phyloP scores from a whole-genome alignment of 306 rosid genomes.

The Trifolium subterraneum region DNA sequence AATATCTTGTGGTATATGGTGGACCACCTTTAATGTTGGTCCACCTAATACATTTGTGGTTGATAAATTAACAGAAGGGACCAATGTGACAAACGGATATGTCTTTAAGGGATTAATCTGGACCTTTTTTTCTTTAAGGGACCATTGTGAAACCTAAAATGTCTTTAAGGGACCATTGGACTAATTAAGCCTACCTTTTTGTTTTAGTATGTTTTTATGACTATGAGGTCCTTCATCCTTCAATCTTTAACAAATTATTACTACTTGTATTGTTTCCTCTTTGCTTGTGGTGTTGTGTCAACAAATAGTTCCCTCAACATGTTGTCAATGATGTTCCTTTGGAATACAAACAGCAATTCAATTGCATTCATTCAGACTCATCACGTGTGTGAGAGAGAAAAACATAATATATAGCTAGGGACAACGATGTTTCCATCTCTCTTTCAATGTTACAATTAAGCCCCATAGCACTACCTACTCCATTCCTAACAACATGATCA shows the following conservation, averaged over 20 bases:
- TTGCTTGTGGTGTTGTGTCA: constrained; percentile 59
- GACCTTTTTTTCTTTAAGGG: too few species aligned
- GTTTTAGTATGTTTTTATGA: background rate
- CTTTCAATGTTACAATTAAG: background rate
- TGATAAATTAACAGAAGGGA: too few species aligned
- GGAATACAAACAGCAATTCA: constrained; percentile 53
- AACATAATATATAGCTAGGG: background rate
- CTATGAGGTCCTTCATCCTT: background rate
- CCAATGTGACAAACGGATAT: too few species aligned
- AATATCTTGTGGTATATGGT: too few species aligned
- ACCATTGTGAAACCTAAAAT: too few species aligned
- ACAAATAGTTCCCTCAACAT: constrained; percentile 54
- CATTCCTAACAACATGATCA: background rate
- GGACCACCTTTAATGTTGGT: too few species aligned
- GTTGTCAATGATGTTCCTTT: constrained; percentile 58
- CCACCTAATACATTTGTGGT: too few species aligned
- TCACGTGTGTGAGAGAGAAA: constrained; percentile 54
- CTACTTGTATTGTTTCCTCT: background rate
- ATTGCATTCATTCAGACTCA: constrained; percentile 51
- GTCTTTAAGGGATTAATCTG: too few species aligned
- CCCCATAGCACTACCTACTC: background rate
- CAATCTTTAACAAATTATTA: background rate
- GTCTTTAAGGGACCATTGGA: too few species aligned
- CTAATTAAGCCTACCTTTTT: too few species aligned
- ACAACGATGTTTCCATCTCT: constrained; percentile 18